Base-by-base conservation (phyloP, 2,329 filamentous ascomycete genomes). In the Alternaria viburni region DNA sequence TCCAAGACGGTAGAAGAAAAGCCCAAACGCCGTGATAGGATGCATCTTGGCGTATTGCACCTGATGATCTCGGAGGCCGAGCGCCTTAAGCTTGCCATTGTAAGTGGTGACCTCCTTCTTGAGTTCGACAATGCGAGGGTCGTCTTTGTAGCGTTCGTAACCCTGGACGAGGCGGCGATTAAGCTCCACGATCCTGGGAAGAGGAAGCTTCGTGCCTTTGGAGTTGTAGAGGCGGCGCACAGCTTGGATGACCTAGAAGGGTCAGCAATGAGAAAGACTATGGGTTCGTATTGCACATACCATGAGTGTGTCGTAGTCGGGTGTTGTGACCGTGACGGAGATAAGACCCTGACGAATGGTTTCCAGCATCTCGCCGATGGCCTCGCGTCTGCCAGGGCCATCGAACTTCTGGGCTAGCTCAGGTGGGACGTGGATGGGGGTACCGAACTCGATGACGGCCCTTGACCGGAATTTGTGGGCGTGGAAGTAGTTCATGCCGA, bases 401-500 rank as follows among this genome's bases (percentile, higher is more conserved):
- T 90, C 91, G 82, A 97, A 98, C 80, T 93, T 89, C 66, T 94
- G 87, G 6, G 97, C 93, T 32, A 97, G 83, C 74, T 97, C 91
- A 19, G 85, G 84, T 1, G 93, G 91, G 10, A 98, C 89, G 69
- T 97, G 92, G 66, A 98, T 90, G 0, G 96, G 93, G 25, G 89
- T 90, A 9, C 96, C 96, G 73, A 98, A 99, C 77, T 99, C 96
- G 64, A 98, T 90, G 5, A 99, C 95, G 36, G 95, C 96, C 77
- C 96, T 89, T 67, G 95, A 98, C 49, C 95, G 91, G 81, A 99
- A 99, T 80, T 98, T 99, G 86, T 99, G 95, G 0, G 95, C 92
- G 81, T 98, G 95, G 82, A 99, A 99, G 81, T 99, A 99, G 81
- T 99, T 99, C 95, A 99, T 97, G 73, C 95, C 95, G 55, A 96